phyloP scores from a whole-genome alignment of 2,329 filamentous ascomycete genomes.

The Cordyceps fumosorosea region DNA sequence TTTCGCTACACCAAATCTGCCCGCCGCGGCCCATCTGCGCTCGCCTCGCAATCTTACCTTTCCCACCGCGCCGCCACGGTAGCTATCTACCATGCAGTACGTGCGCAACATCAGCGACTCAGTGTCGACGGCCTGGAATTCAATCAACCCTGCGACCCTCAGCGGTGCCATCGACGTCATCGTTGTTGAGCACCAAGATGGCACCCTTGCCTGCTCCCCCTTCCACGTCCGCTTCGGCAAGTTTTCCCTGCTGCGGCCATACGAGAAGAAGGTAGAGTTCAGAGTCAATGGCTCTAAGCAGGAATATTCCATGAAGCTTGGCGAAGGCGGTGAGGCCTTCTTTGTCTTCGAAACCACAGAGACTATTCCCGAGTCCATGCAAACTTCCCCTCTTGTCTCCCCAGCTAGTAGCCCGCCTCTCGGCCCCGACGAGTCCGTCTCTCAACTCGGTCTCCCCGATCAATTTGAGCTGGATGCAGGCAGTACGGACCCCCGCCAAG shows the following conservation, averaged over 20 bases:
- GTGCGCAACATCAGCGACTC: constrained; percentile 91
- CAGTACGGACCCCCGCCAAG: neutral
- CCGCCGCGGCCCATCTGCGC: neutral
- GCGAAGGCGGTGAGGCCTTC: constrained; percentile 95
- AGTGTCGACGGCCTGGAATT: constrained; percentile 98
- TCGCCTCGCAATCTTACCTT: neutral
- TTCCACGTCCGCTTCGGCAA: constrained; percentile 99
- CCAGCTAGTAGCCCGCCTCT: constrained; percentile 80
- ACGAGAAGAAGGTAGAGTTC: constrained; percentile 99
- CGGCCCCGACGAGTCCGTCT: constrained; percentile 26
- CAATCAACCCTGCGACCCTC: constrained; percentile 94
- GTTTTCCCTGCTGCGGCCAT: constrained; percentile 89
- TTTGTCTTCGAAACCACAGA: constrained; percentile 97
- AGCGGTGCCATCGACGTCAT: constrained; percentile 99
- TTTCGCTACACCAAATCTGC: neutral
- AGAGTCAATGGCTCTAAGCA: constrained; percentile 88
- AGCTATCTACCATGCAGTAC: constrained; percentile 72
- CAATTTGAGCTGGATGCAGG: constrained; percentile 57
- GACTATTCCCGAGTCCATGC: constrained; percentile 83
- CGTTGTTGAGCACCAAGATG: constrained; percentile 94
- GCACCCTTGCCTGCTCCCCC: constrained; percentile 80
- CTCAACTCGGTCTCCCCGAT: constrained; percentile 59
- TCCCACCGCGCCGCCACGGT: neutral
- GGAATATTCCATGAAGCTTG: constrained; percentile 95
- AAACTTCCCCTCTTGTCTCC: constrained; percentile 90